These are phyloP conservation scores for Leersia perrieri DNA, from an alignment of 176 grass and related monocot genomes.

Conservation along the genomic window DNA sequence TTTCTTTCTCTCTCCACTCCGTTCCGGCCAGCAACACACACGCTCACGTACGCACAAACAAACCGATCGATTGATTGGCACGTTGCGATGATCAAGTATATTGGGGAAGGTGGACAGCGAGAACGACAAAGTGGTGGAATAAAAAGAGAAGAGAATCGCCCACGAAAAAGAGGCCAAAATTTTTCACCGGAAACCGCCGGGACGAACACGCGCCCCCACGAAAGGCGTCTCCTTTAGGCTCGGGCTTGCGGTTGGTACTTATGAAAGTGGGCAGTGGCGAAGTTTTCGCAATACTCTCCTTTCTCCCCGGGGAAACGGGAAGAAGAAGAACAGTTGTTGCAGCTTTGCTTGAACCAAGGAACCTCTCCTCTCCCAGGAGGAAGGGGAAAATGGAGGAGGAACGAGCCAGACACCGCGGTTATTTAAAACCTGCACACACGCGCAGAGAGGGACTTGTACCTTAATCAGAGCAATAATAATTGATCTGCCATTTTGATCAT, in stretches of 20 bases:
- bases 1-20: background rate
- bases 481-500: background rate
- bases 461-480: slow-evolving; percentile 4
- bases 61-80: background rate
- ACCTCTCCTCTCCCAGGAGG: background rate
- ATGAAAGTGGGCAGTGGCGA: slow-evolving; percentile 19
- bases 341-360: background rate
- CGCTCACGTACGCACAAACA: background rate
- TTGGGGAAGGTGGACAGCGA: background rate
- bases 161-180: background rate
- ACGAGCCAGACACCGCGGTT: background rate
- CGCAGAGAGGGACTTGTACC: background rate
- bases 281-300: background rate
- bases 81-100: background rate
- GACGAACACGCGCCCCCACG: background rate
- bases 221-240: slow-evolving; percentile 27
- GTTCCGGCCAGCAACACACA: background rate
- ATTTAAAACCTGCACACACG: slow-evolving; percentile 28
- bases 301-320: background rate
- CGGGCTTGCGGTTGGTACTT: slow-evolving; percentile 31
- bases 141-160: background rate
- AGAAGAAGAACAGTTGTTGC: slow-evolving; percentile 22
- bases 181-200: slow-evolving; percentile 16
- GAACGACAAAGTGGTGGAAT: background rate
- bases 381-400: background rate